Conservation (phyloP, 2,329 filamentous ascomycete species). For the Cordyceps fumosorosea region DNA sequence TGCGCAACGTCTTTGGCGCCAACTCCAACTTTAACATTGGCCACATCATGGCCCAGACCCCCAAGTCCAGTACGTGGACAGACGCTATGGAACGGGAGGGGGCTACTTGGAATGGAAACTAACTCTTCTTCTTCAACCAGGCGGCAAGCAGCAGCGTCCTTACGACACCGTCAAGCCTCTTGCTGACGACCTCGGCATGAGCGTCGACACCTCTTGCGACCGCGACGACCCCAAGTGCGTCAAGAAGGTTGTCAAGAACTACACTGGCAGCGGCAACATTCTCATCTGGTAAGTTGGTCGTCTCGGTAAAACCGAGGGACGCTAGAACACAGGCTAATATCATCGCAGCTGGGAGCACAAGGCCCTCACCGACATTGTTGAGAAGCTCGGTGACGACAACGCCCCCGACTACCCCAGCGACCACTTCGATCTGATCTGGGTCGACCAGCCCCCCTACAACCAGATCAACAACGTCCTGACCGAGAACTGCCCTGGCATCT, state of each 20-base stretch:
- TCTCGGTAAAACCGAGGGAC: too few relatives aligned
- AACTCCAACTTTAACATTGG: slow-evolving; percentile 47
- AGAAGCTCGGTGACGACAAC: slow-evolving; percentile 43
- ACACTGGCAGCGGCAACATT: slow-evolving; percentile 47
- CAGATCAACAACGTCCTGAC: slow-evolving; percentile 38
- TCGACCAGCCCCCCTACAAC: slow-evolving; percentile 42
- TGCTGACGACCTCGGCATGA: slow-evolving; percentile 47
- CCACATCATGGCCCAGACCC: slow-evolving; percentile 51
- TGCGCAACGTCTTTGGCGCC: slow-evolving; percentile 49
- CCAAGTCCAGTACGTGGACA: slow-evolving; percentile 35
- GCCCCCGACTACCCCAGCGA: slow-evolving; percentile 44
- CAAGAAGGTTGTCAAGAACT: slow-evolving; percentile 39
- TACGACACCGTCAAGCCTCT: slow-evolving; percentile 52
- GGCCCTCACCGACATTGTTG: slow-evolving; percentile 43
- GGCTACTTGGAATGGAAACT: background rate
- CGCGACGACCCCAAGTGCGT: slow-evolving; percentile 51
- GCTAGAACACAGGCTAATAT: background rate
- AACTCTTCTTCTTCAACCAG: slow-evolving; percentile 18
- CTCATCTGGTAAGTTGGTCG: slow-evolving; percentile 48
- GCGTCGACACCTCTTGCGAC: slow-evolving; percentile 48
- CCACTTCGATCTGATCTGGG: slow-evolving; percentile 52
- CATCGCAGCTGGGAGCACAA: slow-evolving; percentile 50
- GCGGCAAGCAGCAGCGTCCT: slow-evolving; percentile 45
- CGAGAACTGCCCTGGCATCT: slow-evolving; percentile 44
- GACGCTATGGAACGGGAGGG: too few relatives aligned